Conservation (phyloP, 208 protist genomes). For the Phytomonas sp. region DNA sequence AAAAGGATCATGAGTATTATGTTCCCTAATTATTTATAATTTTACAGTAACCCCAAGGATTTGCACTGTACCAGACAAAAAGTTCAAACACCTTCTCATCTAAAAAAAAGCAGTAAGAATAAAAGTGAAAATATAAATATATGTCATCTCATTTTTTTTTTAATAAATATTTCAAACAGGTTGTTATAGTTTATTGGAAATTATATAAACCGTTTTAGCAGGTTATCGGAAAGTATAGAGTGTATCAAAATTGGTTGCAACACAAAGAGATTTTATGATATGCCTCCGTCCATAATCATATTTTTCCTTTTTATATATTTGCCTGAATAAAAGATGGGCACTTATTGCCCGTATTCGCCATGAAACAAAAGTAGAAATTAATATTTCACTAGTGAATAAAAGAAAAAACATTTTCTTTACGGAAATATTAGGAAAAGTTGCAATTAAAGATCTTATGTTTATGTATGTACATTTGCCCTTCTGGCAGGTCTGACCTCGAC, state of each 20-base stretch:
- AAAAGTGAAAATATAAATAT: constrained; percentile 1
- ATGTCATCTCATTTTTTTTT: constrained; percentile 14
- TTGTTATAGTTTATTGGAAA: background rate
- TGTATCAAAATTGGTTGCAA: constrained; percentile 6
- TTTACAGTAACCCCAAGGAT: background rate
- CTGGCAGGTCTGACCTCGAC: too few species aligned
- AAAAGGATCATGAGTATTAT: background rate
- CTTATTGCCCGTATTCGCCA: background rate
- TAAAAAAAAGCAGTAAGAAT: constrained; percentile 9
- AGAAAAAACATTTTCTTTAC: constrained; percentile 7
- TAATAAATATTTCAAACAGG: constrained; percentile 1
- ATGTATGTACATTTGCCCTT: too few species aligned
- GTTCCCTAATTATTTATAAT: background rate
- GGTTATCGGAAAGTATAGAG: constrained; percentile 1
- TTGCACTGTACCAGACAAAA: background rate
- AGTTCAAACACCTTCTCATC: background rate
- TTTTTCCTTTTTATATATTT: constrained; percentile 12
- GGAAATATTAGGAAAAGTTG: too few species aligned
- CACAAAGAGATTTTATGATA: constrained; percentile 10
- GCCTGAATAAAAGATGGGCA: background rate
- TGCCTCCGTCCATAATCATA: constrained; percentile 13
- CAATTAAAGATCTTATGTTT: too few species aligned
- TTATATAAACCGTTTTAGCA: background rate
- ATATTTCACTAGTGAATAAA: background rate
- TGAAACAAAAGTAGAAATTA: background rate